phyloP scores from a whole-genome alignment of 306 rosid species.

The Pterocarpus macrocarpus region DNA sequence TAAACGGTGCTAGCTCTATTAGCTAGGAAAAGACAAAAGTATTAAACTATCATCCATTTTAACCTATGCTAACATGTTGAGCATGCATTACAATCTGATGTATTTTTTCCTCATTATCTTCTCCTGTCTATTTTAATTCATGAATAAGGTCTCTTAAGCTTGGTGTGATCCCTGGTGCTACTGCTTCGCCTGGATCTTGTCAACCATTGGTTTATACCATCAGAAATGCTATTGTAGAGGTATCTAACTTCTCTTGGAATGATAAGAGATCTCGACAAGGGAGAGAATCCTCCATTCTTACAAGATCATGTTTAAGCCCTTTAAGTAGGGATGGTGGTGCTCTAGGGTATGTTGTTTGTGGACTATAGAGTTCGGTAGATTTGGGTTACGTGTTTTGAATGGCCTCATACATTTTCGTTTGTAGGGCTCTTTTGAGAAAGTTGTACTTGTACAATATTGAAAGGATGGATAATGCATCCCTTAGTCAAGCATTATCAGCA shows the following conservation, averaged over 20 bases:
- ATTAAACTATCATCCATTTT: not conserved
- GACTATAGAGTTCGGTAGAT: slow-evolving; percentile 31
- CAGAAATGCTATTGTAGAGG: slow-evolving; percentile 71
- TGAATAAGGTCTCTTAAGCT: slow-evolving; percentile 85
- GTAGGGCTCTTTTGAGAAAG: slow-evolving; percentile 70
- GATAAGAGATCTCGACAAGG: slow-evolving; percentile 93
- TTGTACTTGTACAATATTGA: slow-evolving; percentile 86
- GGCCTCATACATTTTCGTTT: slow-evolving; percentile 45
- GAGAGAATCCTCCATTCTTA: slow-evolving; percentile 78
- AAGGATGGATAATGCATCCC: slow-evolving; percentile 82
- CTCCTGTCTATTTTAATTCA: slow-evolving; percentile 27
- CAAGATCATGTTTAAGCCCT: slow-evolving; percentile 84
- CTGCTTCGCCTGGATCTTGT: slow-evolving; percentile 65
- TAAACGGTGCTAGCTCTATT: not conserved
- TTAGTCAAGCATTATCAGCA: slow-evolving; percentile 70
- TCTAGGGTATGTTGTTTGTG: slow-evolving; percentile 70
- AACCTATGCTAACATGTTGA: not conserved
- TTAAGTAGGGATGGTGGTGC: slow-evolving; percentile 66
- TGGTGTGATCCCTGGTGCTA: slow-evolving; percentile 78
- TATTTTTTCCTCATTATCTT: slow-evolving; percentile 3
- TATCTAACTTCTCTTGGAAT: slow-evolving; percentile 84
- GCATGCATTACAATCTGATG: slow-evolving; percentile 16
- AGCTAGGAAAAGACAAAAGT: not conserved
- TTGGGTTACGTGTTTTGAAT: slow-evolving; percentile 32
- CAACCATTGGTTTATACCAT: slow-evolving; percentile 72